Conservation (phyloP, 768 basidiomycete species). For the Coprinopsis sp. region DNA sequence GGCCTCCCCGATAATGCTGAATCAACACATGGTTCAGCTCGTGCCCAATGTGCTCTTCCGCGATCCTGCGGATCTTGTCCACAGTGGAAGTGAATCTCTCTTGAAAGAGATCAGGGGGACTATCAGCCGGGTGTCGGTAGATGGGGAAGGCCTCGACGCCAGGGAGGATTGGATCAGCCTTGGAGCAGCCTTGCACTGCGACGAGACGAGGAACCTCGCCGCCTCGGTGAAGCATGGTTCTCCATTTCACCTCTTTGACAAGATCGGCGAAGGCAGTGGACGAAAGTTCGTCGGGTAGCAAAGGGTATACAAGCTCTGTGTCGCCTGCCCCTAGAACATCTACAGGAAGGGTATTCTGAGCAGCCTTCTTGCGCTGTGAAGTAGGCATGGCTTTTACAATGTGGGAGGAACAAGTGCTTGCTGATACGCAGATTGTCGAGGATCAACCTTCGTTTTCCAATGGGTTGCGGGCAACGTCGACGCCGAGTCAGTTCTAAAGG, state of each 20-base stretch:
- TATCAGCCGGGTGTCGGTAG: constrained; percentile 80
- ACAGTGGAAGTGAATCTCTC: constrained; percentile 61
- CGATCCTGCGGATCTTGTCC: constrained; percentile 54
- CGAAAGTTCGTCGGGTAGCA: neutral
- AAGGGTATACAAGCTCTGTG: neutral
- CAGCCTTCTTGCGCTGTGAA: neutral
- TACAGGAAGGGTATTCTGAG: neutral
- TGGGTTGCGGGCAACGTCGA: too few species aligned
- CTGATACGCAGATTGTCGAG: too few species aligned
- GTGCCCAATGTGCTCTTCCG: constrained; percentile 51
- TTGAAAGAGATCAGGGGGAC: constrained; percentile 60
- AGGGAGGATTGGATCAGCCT: neutral
- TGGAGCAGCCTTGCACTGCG: constrained; percentile 4
- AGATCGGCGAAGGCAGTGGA: constrained; percentile 6
- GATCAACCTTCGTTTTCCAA: too few species aligned
- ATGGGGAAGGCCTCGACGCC: constrained; percentile 53
- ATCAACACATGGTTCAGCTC: constrained; percentile 83
- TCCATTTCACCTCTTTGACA: constrained; percentile 6
- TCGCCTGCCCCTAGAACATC: neutral
- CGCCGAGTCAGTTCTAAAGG: too few species aligned
- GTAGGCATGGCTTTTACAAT: neutral
- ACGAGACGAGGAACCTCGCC: neutral
- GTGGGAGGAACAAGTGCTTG: neutral
- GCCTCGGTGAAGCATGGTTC: neutral
- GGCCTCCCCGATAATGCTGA: constrained; percentile 73